Evolutionary conservation across 441 rosid genomes (phyloP), one percentile per base, ranked within the genome.

Genomic region (Mallotus repandus): DNA sequence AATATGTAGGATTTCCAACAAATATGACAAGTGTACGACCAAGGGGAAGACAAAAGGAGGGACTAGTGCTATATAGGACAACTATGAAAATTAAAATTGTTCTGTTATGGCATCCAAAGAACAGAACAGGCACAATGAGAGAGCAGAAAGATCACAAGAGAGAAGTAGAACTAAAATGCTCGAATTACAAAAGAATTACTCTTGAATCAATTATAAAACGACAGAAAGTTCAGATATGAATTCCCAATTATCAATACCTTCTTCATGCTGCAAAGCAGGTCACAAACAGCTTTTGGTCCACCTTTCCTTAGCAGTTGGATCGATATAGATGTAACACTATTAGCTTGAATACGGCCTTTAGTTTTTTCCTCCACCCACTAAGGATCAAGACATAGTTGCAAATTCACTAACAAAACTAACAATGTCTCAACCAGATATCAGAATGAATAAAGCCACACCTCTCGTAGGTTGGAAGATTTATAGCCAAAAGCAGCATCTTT

Each of bases 331-430:
- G 86, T 70, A 63, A 95, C 95, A 70, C 79, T 86, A 76, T 81
- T 77, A 58, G 96, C 95, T 68, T 88, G 87, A 81, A 91, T 83
- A 59, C 77, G 67, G 25, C 99, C 94, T 45, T 73, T 75, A 55
- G 99, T 93, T 83, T 96, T 96, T 85, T 93, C 98, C 80, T 91
- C 98, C 35, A 91, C 97, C 99, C 98, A 95, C 99, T 95, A 54
- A 61, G 76, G 78, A 75, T 80, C 66, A 48, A 81, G 53, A 72
- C 46, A 54, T 54, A 35, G 35, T 74, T 29, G 56, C 22, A 70
- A 59, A 54, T 60, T 75, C 18, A 67, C 56, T 46, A 65, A 67
- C 57, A 78, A 54, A 76, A 71, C 57, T 48, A 55, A 73, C 59
- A 45, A 58, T 56, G 53, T 64, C 21, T 57, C 18, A 38, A 63